A percentile compares a stretch with the other conserved stretches of the same genome.
Evolutionary conservation across 2,329 filamentous ascomycete species (phyloP).

Genomic region (Ceratocystis lukuohia): DNA sequence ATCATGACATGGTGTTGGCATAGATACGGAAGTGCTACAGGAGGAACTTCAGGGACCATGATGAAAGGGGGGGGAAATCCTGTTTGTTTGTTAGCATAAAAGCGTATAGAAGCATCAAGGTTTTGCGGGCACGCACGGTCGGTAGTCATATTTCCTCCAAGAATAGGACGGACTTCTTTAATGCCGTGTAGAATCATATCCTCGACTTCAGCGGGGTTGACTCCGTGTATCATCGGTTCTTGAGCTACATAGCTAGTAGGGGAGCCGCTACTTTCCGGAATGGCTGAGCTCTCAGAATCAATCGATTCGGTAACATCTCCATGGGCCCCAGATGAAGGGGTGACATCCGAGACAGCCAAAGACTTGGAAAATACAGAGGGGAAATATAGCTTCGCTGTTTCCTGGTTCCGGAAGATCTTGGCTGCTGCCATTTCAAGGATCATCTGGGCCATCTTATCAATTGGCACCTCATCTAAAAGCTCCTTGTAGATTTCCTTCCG

Average conservation of each 20-base stretch:
- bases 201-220: neutral
- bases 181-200: constrained; percentile 2
- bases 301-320: neutral
- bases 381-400: constrained; percentile 8
- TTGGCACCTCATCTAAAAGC: constrained; percentile 3
- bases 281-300: neutral
- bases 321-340: neutral
- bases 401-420: constrained; percentile 10
- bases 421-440: constrained; percentile 10
- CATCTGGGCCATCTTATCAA: constrained; percentile 9
- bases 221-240: neutral
- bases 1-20: constrained; percentile 16
- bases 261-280: neutral
- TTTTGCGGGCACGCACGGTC: neutral
- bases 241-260: too few species aligned
- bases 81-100: neutral
- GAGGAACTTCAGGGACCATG: neutral
- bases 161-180: constrained; percentile 4
- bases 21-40: constrained; percentile 10
- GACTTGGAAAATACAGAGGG: neutral
- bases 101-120: neutral
- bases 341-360: neutral
- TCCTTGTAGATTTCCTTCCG: neutral
- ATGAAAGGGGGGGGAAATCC: constrained; percentile 10
- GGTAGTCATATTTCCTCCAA: neutral